These are phyloP conservation scores for Leccinum variabile DNA, from an alignment of 1,284 basidiomycete species.

Conservation along the genomic window DNA sequence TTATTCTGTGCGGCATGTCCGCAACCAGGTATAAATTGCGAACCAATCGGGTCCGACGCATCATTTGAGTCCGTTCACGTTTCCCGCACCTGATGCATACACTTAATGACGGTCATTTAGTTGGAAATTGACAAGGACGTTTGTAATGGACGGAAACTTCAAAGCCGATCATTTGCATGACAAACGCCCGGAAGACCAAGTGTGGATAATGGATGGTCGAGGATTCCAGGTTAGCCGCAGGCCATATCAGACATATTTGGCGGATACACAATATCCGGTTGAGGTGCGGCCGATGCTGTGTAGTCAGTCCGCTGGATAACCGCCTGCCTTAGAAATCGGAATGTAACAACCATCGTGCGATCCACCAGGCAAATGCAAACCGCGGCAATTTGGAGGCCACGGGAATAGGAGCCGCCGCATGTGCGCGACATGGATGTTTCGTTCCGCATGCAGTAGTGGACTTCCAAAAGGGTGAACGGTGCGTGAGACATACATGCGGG, in stretches of 20 bases:
- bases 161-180: constrained; percentile 11
- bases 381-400: background rate
- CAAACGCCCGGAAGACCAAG: background rate
- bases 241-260: background rate
- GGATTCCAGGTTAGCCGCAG: constrained; percentile 5
- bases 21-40: background rate
- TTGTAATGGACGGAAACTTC: constrained; percentile 20
- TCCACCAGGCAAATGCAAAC: background rate
- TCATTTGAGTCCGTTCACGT: too few relatives aligned
- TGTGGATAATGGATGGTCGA: constrained; percentile 14
- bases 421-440: constrained; percentile 21
- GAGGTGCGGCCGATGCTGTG: background rate
- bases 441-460: constrained; percentile 10
- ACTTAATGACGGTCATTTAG: background rate
- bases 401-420: constrained; percentile 20
- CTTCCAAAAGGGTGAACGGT: constrained; percentile 9
- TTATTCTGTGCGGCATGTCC: background rate
- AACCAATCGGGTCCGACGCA: background rate
- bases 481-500: background rate
- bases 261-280: background rate
- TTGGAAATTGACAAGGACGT: constrained; percentile 1
- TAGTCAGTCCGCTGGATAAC: too few relatives aligned
- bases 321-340: background rate
- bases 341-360: constrained; percentile 12
- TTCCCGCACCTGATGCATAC: too few relatives aligned